Conservation (phyloP, 352 stramenopile species). For the Phytophthora tubulina region DNA sequence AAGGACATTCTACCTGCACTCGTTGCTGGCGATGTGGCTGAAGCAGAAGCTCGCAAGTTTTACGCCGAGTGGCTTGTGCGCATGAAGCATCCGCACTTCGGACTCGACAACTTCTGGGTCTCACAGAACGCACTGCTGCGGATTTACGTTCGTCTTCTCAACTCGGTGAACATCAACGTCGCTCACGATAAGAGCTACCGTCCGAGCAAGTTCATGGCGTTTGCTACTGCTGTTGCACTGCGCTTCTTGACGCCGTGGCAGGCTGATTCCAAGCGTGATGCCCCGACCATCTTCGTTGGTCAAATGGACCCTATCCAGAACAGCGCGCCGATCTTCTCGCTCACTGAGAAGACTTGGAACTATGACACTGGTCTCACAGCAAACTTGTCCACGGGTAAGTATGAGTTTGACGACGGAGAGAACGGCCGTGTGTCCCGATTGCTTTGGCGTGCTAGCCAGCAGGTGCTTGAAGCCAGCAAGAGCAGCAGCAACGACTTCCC, state of each 20-base stretch:
- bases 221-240: slow-evolving; percentile 58
- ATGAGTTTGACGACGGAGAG: slow-evolving; percentile 68
- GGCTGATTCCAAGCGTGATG: slow-evolving; percentile 39
- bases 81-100: slow-evolving; percentile 87
- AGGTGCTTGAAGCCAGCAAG: slow-evolving; percentile 46
- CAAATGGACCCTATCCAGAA: slow-evolving; percentile 62
- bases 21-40: slow-evolving; percentile 37
- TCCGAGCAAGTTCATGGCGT: slow-evolving; percentile 58
- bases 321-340: slow-evolving; percentile 41
- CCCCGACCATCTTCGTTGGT: slow-evolving; percentile 50
- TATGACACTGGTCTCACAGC: slow-evolving; percentile 57
- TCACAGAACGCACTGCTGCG: slow-evolving; percentile 88
- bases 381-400: slow-evolving; percentile 66
- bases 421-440: slow-evolving; percentile 34
- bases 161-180: slow-evolving; percentile 33
- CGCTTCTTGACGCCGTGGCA: slow-evolving; percentile 65
- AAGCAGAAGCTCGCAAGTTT: slow-evolving; percentile 48
- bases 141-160: slow-evolving; percentile 57
- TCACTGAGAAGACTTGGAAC: slow-evolving; percentile 53
- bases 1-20: slow-evolving; percentile 82
- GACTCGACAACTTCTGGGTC: slow-evolving; percentile 95
- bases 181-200: slow-evolving; percentile 37
- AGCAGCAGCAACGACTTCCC: slow-evolving; percentile 49
- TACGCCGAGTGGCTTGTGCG: slow-evolving; percentile 91
- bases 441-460: slow-evolving; percentile 37